Conservation (phyloP, 257 asterid species). For the Eucommia ulmoides region DNA sequence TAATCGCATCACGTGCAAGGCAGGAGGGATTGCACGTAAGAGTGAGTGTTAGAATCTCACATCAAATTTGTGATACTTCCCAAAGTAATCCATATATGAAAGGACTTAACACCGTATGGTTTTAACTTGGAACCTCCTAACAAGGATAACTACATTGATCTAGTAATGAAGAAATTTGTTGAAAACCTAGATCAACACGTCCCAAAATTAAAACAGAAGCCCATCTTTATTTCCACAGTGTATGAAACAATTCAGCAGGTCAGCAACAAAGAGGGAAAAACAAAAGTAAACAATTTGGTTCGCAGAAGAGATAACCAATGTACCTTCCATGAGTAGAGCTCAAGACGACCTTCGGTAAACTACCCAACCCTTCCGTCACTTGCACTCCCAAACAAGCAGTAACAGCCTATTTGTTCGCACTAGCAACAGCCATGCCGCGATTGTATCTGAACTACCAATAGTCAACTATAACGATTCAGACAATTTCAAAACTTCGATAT, state of each 20-base stretch:
- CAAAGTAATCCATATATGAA: too few relatives aligned
- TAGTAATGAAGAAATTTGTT: not conserved
- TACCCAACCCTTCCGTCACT: constrained; percentile 64
- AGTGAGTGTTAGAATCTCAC: too few relatives aligned
- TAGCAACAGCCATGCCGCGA: constrained; percentile 66
- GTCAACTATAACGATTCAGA: not conserved
- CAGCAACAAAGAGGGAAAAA: too few relatives aligned
- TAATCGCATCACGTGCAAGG: too few relatives aligned
- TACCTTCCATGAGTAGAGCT: constrained; percentile 85
- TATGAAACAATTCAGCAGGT: too few relatives aligned
- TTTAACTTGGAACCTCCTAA: not conserved
- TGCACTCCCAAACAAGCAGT: constrained; percentile 27
- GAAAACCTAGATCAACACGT: not conserved
- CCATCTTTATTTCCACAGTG: too few relatives aligned
- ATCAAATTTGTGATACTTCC: too few relatives aligned
- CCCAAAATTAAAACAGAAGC: not conserved
- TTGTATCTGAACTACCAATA: constrained; percentile 25
- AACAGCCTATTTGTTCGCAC: constrained; percentile 29
- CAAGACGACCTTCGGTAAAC: constrained; percentile 66
- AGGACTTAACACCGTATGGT: too few relatives aligned
- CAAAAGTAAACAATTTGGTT: not conserved
- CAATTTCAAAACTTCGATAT: constrained; percentile 2
- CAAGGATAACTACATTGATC: too few relatives aligned
- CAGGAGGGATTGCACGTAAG: too few relatives aligned
- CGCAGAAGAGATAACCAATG: not conserved